A percentile compares a stretch with the other conserved stretches of the same genome.
phyloP scores from a whole-genome alignment of 768 basidiomycete species.

The Trametes gibbosa region DNA sequence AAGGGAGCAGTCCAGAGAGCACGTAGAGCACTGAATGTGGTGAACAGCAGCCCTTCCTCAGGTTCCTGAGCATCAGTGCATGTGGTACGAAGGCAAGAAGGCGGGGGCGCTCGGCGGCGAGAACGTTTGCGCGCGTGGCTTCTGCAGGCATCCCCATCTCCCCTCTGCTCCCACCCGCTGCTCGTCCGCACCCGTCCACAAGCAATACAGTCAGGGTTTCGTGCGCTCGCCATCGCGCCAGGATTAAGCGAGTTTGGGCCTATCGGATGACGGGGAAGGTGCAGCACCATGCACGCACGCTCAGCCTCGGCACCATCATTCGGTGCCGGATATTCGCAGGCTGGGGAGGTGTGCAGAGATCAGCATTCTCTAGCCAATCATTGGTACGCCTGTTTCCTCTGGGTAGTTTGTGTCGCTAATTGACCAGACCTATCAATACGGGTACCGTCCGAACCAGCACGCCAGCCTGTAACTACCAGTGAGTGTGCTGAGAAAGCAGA shows the following conservation, averaged over 20 bases:
- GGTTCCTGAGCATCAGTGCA: not conserved
- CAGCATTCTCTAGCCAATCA: not conserved
- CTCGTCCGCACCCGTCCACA: not conserved
- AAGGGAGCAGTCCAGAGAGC: not conserved
- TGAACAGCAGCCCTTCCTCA: not conserved
- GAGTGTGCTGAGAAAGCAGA: too few species aligned
- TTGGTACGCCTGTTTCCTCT: too few species aligned
- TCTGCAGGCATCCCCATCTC: not conserved
- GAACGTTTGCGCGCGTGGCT: not conserved
- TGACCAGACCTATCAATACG: too few species aligned
- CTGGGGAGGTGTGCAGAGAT: not conserved
- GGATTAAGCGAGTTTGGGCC: constrained; percentile 5
- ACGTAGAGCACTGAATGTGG: not conserved
- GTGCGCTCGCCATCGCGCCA: not conserved
- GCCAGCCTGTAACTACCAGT: too few species aligned
- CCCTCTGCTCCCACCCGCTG: not conserved
- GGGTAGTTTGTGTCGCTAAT: too few species aligned
- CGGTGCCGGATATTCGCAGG: not conserved
- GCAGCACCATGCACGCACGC: not conserved
- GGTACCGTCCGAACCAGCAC: too few species aligned
- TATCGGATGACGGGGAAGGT: not conserved
- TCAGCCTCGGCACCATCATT: not conserved
- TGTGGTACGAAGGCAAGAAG: constrained; percentile 3
- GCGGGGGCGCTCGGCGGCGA: not conserved
- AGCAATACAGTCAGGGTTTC: not conserved